Base-by-base conservation (phyloP, 106 monocot genomes). In the Acanthochlamys bracteata region DNA sequence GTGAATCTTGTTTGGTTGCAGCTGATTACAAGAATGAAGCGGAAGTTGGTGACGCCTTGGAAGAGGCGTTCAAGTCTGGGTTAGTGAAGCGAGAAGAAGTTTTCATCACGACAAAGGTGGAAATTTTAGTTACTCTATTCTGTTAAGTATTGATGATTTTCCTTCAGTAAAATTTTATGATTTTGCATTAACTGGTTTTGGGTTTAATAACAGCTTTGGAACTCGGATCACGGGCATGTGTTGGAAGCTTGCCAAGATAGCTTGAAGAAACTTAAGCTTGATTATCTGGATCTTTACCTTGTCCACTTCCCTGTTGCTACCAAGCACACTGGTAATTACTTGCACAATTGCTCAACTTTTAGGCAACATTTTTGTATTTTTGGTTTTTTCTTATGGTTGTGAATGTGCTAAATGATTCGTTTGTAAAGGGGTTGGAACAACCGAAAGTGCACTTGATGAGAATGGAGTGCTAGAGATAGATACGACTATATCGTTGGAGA, bases 201-300 rank as follows among this genome's bases (percentile, higher is more conserved):
- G 16, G 47, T 41, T 10, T 67, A 23, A 51, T 56, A 25, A 58
- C 55, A 96, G 95, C 71, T 96, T 14, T 90, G 95, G 90, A 96
- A 88, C 73, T 96, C 95, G 15, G 95, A 96, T 73, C 90, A 96
- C 68, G 84, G 95, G 8, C 95, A 96, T 78, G 95, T 96, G 24
- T 47, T 83, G 19, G 95, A 85, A 64, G 95, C 95, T 11, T 96
- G 95, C 65, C 82, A 96, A 74, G 85, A 87, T 59, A 96, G 95
- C 73, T 67, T 96, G 78, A 96, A 88, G 80, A 90, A 90, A 43
- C 83, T 96, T 20, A 72, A 77, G 58, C 82, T 96, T 7, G 95
- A 96, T 16, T 96, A 96, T 68, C 83, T 96, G 20, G 95, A 96
- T 76, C 87, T 96, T 55, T 96, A 90, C 71, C 90, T 96, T 64